Evolutionary conservation across 116 monocot genomes (phyloP), one percentile per base, ranked within the genome.

Genomic region (Zostera marina): DNA sequence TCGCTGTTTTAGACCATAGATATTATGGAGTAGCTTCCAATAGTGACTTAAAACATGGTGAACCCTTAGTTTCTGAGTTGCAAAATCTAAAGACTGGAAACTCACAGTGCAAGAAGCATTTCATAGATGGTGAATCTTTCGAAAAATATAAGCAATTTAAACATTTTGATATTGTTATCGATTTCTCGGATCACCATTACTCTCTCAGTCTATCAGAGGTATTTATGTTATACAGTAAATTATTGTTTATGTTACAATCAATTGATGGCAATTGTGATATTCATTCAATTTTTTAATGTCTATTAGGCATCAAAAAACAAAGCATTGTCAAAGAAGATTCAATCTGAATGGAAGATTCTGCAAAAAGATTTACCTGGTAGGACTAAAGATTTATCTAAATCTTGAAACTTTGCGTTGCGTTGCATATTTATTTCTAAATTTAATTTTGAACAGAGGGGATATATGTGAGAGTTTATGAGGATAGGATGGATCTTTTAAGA

Each of bases 261-360:
- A 17, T 47, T 7, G 10, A 52, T 64, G 4, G 56, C 9, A 52
- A 42, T 20, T 20, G 6, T 65, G 1, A 49, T 21, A 23, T 47
- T 16, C 40, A 20, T 62, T 26, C 3, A 22, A 45, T 56, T 22
- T 53, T 9, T 32, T 54, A 22, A 32, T 56, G 15, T 57, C 71
- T 45, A 21, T 45, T 68, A 80, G 85, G 4, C 32, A 32, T 32
- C 32, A 32, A 62, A 67, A 32, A 66, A 44, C 65, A 80, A 71
- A 69, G 54, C 58, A 72, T 85, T 82, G 87, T 52, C 75, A 54
- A 86, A 75, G 59, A 92, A 78, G 64, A 53, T 92, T 17, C 87
- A 92, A 48, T 72, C 76, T 64, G 92, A 92, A 78, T 92, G 92
- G 92, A 72, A 52, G 63, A 76, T 86, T 21, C 62, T 92, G 21